phyloP scores from a whole-genome alignment of 495 filamentous ascomycete genomes.

The Lasiosphaeriaceae sp. region DNA sequence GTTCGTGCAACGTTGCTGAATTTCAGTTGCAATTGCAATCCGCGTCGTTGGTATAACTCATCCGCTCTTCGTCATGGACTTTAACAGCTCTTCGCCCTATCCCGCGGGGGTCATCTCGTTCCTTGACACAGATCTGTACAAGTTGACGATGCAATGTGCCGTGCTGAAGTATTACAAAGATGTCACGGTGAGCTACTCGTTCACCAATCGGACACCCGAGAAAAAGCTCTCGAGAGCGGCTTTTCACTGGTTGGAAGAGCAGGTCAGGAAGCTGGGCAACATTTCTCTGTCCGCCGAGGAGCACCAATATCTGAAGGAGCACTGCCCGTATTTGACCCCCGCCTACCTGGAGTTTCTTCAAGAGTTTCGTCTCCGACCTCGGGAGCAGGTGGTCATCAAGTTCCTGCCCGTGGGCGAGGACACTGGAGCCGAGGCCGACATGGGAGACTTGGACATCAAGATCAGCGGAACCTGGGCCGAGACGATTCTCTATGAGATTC shows the following conservation, averaged over 20 bases:
- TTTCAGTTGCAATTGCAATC: neutral
- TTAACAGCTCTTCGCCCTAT: constrained; percentile 53
- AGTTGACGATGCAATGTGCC: constrained; percentile 98
- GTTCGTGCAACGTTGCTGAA: neutral
- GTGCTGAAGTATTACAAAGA: constrained; percentile 85
- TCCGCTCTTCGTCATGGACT: constrained; percentile 38
- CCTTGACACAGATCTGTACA: constrained; percentile 96
- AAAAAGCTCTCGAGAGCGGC: constrained; percentile 83
- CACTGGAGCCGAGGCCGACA: constrained; percentile 61
- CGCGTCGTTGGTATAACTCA: neutral
- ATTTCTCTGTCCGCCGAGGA: constrained; percentile 76
- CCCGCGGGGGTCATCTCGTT: constrained; percentile 80
- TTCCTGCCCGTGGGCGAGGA: constrained; percentile 62
- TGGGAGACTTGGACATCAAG: constrained; percentile 69
- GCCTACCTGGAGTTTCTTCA: constrained; percentile 76
- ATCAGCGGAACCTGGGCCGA: constrained; percentile 85
- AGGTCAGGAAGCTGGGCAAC: constrained; percentile 76
- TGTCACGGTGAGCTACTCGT: constrained; percentile 81
- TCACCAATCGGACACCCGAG: constrained; percentile 91
- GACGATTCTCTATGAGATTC: constrained; percentile 97
- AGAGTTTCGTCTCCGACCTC: constrained; percentile 73
- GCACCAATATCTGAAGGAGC: constrained; percentile 66
- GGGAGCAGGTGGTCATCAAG: constrained; percentile 68
- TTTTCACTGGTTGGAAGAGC: constrained; percentile 78
- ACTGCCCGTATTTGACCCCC: constrained; percentile 76